Base-by-base conservation (phyloP, 371 early-diverging fungal species). In the Apophysomyces variabilis region DNA sequence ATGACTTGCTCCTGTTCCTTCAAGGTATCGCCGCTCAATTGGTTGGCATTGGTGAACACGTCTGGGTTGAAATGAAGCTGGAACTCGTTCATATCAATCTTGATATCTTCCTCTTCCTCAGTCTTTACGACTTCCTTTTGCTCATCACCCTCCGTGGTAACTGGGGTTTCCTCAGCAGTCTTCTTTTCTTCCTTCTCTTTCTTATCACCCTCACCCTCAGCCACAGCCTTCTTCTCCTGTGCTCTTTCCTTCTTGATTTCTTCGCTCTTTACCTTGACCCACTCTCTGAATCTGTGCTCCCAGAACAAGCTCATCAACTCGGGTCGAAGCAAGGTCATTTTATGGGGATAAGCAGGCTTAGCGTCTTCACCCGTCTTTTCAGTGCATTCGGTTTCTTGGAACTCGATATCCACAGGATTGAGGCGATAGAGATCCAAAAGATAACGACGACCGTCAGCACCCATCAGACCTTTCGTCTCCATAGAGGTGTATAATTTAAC, bases 401-500 rank as follows among this genome's bases (percentile, higher is more conserved):
- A 98, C 68, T 86, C 89, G 62, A 94, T 85, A 78, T 98, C 98
- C 39, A 94, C 90, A 18, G 98, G 97, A 39, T 89, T 90, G 57
- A 96, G 71, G 57, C 98, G 90, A 79, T 92, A 95, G 57, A 96
- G 84, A 79, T 98, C 98, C 71, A 98, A 78, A 50, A 98, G 71
- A 75, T 98, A 98, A 41, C 89, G 85, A 76, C 96, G 91, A 11
- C 93, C 92, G 73, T 98, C 98, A 14, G 92, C 90, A 46, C 98
- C 96, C 46, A 90, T 68, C 61, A 98, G 85, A 21, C 97, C 97
- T 87, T 97, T 98, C 66, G 92, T 90, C 61, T 98, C 98, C 38
- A 92, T 73, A 7, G 96, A 95, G 1, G 94, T 92, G 66, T 84
- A 90, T 26, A 97, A 78, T 57, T 78, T 80, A 43, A 84, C 78